Conservation (phyloP, 768 basidiomycete species). For the Peribolospora kevripleyi region DNA sequence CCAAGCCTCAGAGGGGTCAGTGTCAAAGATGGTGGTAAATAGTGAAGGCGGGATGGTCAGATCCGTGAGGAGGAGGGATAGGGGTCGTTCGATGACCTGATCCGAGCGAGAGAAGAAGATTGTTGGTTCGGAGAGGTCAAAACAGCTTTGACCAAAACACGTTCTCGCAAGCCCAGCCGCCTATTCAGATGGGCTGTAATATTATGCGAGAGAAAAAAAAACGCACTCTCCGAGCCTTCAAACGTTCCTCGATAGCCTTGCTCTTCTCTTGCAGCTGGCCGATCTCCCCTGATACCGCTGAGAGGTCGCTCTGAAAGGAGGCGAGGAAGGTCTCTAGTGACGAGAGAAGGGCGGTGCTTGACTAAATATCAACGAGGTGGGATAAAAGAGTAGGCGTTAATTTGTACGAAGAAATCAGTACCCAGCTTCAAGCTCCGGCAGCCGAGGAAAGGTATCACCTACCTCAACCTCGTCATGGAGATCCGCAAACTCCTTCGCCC, state of each 20-base stretch:
- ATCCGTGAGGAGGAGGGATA: conserved; percentile 54
- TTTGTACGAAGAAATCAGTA: neutral
- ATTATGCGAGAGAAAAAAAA: neutral
- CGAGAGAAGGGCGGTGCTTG: conserved; percentile 59
- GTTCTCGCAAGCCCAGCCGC: no score
- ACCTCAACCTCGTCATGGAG: conserved; percentile 84
- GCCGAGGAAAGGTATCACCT: conserved; percentile 3
- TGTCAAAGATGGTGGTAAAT: conserved; percentile 54
- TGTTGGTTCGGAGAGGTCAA: no score
- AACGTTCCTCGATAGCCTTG: conserved; percentile 63
- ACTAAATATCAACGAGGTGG: conserved; percentile 25
- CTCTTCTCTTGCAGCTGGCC: conserved; percentile 76
- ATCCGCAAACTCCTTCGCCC: conserved; percentile 44
- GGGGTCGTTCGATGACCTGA: conserved; percentile 68
- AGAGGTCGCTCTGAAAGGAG: conserved; percentile 82
- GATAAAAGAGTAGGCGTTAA: neutral
- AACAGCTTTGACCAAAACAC: no score
- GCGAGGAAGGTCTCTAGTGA: conserved; percentile 77
- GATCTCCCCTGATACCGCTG: conserved; percentile 86
- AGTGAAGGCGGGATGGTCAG: conserved; percentile 61
- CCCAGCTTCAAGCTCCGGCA: neutral
- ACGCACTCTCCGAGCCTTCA: conserved; percentile 61
- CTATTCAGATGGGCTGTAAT: no score
- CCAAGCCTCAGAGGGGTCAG: conserved; percentile 71
- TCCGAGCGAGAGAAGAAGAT: neutral